A percentile compares a stretch with the other conserved stretches of the same genome.
Evolutionary conservation across 129 eudicot species (phyloP).

Genomic region (Chrysanthemum lavandulifolium): DNA sequence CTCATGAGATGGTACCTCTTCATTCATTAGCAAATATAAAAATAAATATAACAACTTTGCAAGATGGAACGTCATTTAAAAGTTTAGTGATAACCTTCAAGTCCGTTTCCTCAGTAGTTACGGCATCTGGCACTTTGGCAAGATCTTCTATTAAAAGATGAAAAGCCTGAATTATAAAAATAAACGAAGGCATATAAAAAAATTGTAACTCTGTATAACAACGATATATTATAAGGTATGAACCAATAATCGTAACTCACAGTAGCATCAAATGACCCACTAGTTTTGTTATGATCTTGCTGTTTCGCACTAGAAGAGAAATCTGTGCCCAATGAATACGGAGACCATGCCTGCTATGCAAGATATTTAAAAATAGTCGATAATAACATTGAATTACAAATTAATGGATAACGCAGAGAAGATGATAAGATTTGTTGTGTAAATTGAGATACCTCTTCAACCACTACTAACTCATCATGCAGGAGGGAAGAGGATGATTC

Average conservation of each 20-base stretch:
- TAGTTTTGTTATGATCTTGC: slow-evolving; percentile 27
- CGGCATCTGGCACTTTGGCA: slow-evolving; percentile 34
- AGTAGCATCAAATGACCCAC: slow-evolving; percentile 50
- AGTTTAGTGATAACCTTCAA: slow-evolving; percentile 38
- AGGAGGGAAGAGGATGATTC: slow-evolving; percentile 34
- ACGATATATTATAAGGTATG: not conserved
- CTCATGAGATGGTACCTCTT: slow-evolving; percentile 12
- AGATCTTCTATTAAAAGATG: slow-evolving; percentile 62
- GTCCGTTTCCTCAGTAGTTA: slow-evolving; percentile 35
- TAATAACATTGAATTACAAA: not conserved
- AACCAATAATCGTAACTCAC: slow-evolving; percentile 46
- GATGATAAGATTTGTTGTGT: not conserved
- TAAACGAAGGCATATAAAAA: not conserved
- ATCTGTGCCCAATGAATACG: slow-evolving; percentile 58
- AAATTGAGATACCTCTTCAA: slow-evolving; percentile 59
- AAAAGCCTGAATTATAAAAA: slow-evolving; percentile 60
- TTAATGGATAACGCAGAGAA: not conserved
- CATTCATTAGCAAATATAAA: not conserved
- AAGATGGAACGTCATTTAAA: not conserved
- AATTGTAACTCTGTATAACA: not conserved
- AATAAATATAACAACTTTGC: no score
- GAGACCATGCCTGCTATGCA: slow-evolving; percentile 83
- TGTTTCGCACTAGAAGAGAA: slow-evolving; percentile 36
- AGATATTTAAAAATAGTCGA: slow-evolving; percentile 4
- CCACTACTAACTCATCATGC: slow-evolving; percentile 45